Evolutionary conservation across 2,329 filamentous ascomycete species (phyloP).

Genomic region (Xylariaceae sp.): DNA sequence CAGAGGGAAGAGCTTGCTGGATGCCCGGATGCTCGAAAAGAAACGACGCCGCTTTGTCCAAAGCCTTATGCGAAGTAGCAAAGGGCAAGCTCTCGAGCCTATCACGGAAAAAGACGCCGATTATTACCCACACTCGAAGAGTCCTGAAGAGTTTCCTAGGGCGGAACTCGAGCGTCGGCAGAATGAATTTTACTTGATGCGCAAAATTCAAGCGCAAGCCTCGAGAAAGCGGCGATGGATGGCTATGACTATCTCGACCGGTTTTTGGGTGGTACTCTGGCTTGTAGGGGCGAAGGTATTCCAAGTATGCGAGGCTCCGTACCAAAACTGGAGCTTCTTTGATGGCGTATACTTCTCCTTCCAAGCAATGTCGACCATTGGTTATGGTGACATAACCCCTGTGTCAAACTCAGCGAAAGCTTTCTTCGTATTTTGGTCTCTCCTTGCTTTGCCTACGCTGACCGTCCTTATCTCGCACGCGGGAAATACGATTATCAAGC

Average conservation of each 20-base stretch:
- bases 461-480: conserved; percentile 82
- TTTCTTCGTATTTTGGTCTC: conserved; percentile 91
- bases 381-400: conserved; percentile 77
- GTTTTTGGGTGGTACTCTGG: conserved; percentile 72
- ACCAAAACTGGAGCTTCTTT: conserved; percentile 69
- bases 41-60: conserved; percentile 48
- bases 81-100: conserved; percentile 48
- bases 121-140: conserved; percentile 16
- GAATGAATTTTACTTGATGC: conserved; percentile 75
- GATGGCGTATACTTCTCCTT: conserved; percentile 82
- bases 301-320: conserved; percentile 45
- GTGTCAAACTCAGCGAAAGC: conserved; percentile 73
- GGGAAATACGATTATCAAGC: conserved; percentile 74
- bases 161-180: conserved; percentile 59
- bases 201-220: conserved; percentile 67
- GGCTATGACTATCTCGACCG: conserved; percentile 62
- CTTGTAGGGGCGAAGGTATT: conserved; percentile 76
- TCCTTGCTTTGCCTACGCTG: conserved; percentile 82
- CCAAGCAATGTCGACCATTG: conserved; percentile 76
- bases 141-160: conserved; percentile 21
- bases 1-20: conserved; percentile 50
- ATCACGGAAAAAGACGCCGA: conserved; percentile 33
- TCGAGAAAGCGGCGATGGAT: conserved; percentile 67
- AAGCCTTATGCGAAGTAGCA: conserved; percentile 42
- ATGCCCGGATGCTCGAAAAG: conserved; percentile 57